These are phyloP conservation scores for Quercus tomentella DNA, from an alignment of 331 rosid species.

Conservation along the genomic window DNA sequence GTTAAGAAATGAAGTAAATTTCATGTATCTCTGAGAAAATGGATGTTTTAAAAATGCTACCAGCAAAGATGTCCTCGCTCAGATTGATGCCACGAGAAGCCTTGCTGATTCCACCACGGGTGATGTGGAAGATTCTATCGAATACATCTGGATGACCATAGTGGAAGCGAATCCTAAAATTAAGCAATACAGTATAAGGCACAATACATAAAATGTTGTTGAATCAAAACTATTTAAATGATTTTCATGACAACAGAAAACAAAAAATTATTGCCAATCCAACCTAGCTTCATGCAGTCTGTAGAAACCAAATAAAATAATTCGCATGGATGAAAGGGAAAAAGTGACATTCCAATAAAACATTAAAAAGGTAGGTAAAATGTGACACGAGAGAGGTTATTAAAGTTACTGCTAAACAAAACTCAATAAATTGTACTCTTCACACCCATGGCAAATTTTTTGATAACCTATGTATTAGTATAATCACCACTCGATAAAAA, in stretches of 20 bases:
- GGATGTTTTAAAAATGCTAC: conserved; percentile 37
- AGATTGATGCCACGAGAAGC: conserved; percentile 94
- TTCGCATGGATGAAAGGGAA: conserved; percentile 6
- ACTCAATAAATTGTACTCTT: not conserved
- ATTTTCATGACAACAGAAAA: not conserved
- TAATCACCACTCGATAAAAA: not conserved
- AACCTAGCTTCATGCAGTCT: not conserved
- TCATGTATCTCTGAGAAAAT: not conserved
- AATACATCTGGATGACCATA: conserved; percentile 99
- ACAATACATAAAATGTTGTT: not conserved
- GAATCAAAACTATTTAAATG: not conserved
- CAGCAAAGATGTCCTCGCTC: conserved; percentile 98
- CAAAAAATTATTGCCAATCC: conserved; percentile 2
- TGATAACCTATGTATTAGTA: not conserved
- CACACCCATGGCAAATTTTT: not conserved
- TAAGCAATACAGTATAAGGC: conserved; percentile 21
- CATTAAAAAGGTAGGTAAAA: not conserved
- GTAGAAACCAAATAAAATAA: not conserved
- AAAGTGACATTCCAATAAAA: conserved; percentile 3
- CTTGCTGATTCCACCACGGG: conserved; percentile 98
- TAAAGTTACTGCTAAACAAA: conserved; percentile 2
- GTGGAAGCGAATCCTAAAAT: conserved; percentile 86
- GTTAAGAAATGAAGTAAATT: conserved; percentile 24
- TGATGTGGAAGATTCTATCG: conserved; percentile 92
- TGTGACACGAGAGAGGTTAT: not conserved